Evolutionary conservation across 2,329 filamentous ascomycete genomes (phyloP).

Genomic region (Calonectria honghensis): DNA sequence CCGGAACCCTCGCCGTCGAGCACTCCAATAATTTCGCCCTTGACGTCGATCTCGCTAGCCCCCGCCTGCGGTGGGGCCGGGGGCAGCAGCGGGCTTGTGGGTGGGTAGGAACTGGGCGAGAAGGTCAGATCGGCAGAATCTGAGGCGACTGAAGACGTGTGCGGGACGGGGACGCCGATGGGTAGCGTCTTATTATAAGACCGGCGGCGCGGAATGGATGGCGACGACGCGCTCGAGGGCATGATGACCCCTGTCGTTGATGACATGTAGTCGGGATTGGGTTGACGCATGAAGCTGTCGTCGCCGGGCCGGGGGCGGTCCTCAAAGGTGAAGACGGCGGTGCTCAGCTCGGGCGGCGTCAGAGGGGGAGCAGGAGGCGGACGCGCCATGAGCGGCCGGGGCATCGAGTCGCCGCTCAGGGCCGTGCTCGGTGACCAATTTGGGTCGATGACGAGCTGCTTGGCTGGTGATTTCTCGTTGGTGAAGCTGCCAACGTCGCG

Average conservation of each 20-base stretch:
- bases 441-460: constrained; percentile 53
- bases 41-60: constrained; percentile 63
- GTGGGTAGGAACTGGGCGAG: constrained; percentile 70
- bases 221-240: constrained; percentile 54
- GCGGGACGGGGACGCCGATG: constrained; percentile 57
- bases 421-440: constrained; percentile 49
- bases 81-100: constrained; percentile 68
- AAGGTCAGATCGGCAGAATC: constrained; percentile 59
- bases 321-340: constrained; percentile 65
- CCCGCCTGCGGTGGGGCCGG: constrained; percentile 64
- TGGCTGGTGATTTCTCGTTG: constrained; percentile 39
- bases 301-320: constrained; percentile 56
- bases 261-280: constrained; percentile 70
- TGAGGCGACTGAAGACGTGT: constrained; percentile 48
- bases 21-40: constrained; percentile 71
- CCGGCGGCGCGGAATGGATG: constrained; percentile 61
- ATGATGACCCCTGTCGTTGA: constrained; percentile 57
- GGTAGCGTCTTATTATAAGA: constrained; percentile 67
- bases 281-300: constrained; percentile 67
- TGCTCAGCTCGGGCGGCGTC: constrained; percentile 68
- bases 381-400: constrained; percentile 59
- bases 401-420: constrained; percentile 52
- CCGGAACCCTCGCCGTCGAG: constrained; percentile 68
- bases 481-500: constrained; percentile 29
- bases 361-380: constrained; percentile 69